Conservation (phyloP, 1,284 basidiomycete species). For the Cutaneotrichosporon spelunceum region DNA sequence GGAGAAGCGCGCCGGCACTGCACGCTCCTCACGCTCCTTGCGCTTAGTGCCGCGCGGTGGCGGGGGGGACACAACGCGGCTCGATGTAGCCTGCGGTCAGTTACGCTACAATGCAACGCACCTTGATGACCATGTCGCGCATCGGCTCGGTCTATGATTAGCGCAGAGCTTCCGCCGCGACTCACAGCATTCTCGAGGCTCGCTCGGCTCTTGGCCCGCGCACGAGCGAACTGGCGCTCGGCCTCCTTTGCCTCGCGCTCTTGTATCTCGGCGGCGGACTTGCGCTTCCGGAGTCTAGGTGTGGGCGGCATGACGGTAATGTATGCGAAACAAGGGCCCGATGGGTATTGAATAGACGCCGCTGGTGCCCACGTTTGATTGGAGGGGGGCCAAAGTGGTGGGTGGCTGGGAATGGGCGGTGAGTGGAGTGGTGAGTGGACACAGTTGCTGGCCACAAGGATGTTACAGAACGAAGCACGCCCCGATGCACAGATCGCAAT, state of each 20-base stretch:
- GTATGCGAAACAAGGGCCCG: not conserved
- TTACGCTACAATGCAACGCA: not conserved
- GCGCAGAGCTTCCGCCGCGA: too few species aligned
- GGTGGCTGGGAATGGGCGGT: not conserved
- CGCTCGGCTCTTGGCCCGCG: not conserved
- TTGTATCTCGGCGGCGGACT: not conserved
- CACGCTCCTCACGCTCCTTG: not conserved
- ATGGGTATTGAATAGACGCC: not conserved
- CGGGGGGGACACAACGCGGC: not conserved
- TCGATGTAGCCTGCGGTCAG: not conserved
- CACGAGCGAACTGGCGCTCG: not conserved
- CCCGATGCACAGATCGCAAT: not conserved
- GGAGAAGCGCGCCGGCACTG: not conserved
- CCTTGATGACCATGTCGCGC: slow-evolving; percentile 2
- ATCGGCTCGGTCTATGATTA: not conserved
- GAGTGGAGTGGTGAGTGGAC: not conserved
- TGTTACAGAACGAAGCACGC: not conserved
- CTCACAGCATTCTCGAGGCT: slow-evolving; percentile 1
- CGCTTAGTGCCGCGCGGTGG: not conserved
- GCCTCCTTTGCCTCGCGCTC: not conserved
- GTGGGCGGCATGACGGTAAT: not conserved
- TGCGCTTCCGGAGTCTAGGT: not conserved
- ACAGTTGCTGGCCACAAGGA: not conserved
- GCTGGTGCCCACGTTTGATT: not conserved
- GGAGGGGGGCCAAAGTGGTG: not conserved